Percentiles rank a stretch among this genome's conserved stretches.
Conservation (phyloP, 805 yeast species). For the Komagataella pseudopastoris region DNA sequence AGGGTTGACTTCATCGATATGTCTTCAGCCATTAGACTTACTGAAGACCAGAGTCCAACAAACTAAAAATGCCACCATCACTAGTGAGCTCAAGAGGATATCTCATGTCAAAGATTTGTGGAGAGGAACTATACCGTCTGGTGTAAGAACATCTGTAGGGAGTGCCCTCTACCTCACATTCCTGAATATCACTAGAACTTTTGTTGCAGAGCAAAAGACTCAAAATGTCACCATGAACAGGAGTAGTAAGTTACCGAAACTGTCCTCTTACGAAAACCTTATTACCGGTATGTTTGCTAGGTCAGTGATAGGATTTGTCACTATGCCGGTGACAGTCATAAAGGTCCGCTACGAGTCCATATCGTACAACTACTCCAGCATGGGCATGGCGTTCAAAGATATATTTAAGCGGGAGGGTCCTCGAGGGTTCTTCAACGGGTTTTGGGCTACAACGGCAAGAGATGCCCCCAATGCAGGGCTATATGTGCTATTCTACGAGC, state of each 20-base stretch:
- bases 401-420: conserved; percentile 41
- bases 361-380: conserved; percentile 51
- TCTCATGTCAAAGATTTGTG: conserved; percentile 43
- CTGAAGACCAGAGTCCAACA: conserved; percentile 83
- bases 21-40: conserved; percentile 80
- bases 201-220: conserved; percentile 22
- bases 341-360: conserved; percentile 86
- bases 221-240: conserved; percentile 5
- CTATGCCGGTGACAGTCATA: conserved; percentile 90
- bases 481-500: conserved; percentile 76
- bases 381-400: conserved; percentile 43
- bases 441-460: conserved; percentile 72
- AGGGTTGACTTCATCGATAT: conserved; percentile 70
- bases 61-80: conserved; percentile 17
- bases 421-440: conserved; percentile 74
- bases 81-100: conserved; percentile 23
- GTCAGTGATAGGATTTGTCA: conserved; percentile 67
- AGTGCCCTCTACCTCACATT: conserved; percentile 76
- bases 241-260: conserved; percentile 50
- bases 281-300: conserved; percentile 69
- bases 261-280: conserved; percentile 57
- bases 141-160: conserved; percentile 80
- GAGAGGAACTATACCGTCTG: conserved; percentile 92
- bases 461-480: conserved; percentile 97
- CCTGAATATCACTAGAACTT: conserved; percentile 46